A percentile compares a stretch with the other conserved stretches of the same genome.
Conservation (phyloP, 345 rosid genomes). For the Noccaea bulbosa region DNA sequence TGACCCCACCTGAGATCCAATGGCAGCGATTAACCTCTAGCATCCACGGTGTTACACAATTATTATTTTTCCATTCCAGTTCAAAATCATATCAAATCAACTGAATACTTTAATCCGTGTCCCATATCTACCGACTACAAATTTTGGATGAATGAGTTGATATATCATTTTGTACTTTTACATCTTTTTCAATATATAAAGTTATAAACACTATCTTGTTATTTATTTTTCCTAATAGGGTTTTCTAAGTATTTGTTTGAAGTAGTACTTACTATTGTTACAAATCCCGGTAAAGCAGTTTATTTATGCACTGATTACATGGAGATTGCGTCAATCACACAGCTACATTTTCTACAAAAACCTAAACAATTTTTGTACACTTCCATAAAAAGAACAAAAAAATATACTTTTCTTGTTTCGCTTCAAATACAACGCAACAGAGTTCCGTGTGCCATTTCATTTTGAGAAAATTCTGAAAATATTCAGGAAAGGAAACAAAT, state of each 20-base stretch:
- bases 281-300: neutral
- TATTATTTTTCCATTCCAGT: neutral
- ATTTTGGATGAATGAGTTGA: neutral
- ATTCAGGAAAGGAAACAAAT: constrained; percentile 9
- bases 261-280: neutral
- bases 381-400: neutral
- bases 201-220: no score
- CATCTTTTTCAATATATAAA: no score
- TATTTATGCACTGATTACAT: neutral
- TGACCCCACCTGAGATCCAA: constrained; percentile 31
- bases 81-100: constrained; percentile 31
- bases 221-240: no score
- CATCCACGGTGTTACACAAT: constrained; percentile 33
- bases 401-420: neutral
- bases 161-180: no score
- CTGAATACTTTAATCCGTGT: constrained; percentile 2
- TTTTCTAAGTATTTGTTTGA: no score
- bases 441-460: neutral
- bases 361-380: neutral
- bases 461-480: neutral
- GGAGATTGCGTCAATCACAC: constrained; percentile 3
- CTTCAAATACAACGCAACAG: neutral
- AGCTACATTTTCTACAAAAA: neutral
- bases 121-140: constrained; percentile 35
- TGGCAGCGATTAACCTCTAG: constrained; percentile 38